A percentile compares a stretch with the other conserved stretches of the same genome.
phyloP scores from a whole-genome alignment of 192 early-diverging fungal species.

The Rhizoclosmatium sp. region DNA sequence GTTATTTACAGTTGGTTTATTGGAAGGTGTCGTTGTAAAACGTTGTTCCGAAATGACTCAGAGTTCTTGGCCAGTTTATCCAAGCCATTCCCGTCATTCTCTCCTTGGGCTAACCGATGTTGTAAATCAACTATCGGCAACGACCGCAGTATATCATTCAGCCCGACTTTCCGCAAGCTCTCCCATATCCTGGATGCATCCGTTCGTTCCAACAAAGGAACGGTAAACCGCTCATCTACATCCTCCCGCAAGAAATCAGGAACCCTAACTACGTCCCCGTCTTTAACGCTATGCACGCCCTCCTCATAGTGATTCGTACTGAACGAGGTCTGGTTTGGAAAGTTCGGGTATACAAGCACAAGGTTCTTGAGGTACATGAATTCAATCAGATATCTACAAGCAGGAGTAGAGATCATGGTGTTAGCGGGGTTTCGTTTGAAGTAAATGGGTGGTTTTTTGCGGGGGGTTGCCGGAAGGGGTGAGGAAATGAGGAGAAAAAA shows the following conservation, averaged over 20 bases:
- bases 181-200: neutral
- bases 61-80: too few relatives aligned
- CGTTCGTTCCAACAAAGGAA: constrained; percentile 36
- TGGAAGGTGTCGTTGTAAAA: too few relatives aligned
- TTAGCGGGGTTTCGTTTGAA: neutral
- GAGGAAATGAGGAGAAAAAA: too few relatives aligned
- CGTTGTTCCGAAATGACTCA: too few relatives aligned
- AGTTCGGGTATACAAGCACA: constrained; percentile 42
- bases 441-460: too few relatives aligned
- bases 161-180: too few relatives aligned
- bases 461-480: too few relatives aligned
- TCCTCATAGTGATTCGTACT: constrained; percentile 51
- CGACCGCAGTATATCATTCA: too few relatives aligned
- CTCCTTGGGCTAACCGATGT: too few relatives aligned
- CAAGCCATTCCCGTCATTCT: too few relatives aligned
- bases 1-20: too few relatives aligned
- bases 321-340: constrained; percentile 45
- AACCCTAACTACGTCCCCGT: constrained; percentile 35
- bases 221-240: constrained; percentile 43
- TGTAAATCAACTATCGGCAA: too few relatives aligned
- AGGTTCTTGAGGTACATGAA: constrained; percentile 44
- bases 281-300: constrained; percentile 45
- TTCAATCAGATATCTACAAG: constrained; percentile 43
- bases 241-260: constrained; percentile 35
- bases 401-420: neutral